Percentiles rank a stretch among this genome's conserved stretches.
Conservation (phyloP, 2,329 filamentous ascomycete species). For the Verticillium zaregamsianum region DNA sequence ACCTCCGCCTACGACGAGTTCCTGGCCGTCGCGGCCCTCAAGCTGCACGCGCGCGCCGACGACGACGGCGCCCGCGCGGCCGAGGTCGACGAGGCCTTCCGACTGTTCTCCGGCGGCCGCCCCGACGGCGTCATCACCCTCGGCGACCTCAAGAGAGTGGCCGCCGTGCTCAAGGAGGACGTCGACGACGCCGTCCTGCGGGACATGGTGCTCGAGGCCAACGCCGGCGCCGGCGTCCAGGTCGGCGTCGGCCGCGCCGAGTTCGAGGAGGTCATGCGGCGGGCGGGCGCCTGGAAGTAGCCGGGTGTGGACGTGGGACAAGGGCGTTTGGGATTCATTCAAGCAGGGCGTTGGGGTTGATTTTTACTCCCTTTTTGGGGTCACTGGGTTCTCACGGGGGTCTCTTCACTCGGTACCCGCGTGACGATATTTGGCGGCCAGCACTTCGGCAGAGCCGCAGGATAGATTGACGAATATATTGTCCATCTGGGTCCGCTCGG, state of each 20-base stretch:
- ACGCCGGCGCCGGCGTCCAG: slow-evolving; percentile 69
- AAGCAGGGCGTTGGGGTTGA: not conserved
- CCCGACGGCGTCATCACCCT: slow-evolving; percentile 63
- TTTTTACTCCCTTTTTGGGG: too few relatives aligned
- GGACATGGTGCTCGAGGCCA: slow-evolving; percentile 95
- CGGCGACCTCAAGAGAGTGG: slow-evolving; percentile 72
- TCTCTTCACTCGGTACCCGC: too few relatives aligned
- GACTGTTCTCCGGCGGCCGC: slow-evolving; percentile 65
- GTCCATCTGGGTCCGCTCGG: not conserved
- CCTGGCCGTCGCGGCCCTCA: slow-evolving; percentile 82
- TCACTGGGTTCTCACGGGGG: too few relatives aligned
- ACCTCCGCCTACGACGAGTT: slow-evolving; percentile 78
- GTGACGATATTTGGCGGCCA: too few relatives aligned
- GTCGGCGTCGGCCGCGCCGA: slow-evolving; percentile 72
- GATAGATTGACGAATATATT: not conserved
- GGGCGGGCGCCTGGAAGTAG: slow-evolving; percentile 79
- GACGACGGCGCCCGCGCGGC: slow-evolving; percentile 40
- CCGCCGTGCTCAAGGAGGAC: slow-evolving; percentile 76
- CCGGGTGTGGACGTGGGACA: not conserved
- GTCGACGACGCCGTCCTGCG: slow-evolving; percentile 77
- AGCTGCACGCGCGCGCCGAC: slow-evolving; percentile 54
- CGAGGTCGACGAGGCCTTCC: slow-evolving; percentile 80
- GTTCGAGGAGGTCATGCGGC: slow-evolving; percentile 80
- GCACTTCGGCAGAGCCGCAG: too few relatives aligned
- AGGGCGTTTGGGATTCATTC: not conserved